Base-by-base conservation (phyloP, 768 basidiomycete species). In the Rhodocollybia butyracea region DNA sequence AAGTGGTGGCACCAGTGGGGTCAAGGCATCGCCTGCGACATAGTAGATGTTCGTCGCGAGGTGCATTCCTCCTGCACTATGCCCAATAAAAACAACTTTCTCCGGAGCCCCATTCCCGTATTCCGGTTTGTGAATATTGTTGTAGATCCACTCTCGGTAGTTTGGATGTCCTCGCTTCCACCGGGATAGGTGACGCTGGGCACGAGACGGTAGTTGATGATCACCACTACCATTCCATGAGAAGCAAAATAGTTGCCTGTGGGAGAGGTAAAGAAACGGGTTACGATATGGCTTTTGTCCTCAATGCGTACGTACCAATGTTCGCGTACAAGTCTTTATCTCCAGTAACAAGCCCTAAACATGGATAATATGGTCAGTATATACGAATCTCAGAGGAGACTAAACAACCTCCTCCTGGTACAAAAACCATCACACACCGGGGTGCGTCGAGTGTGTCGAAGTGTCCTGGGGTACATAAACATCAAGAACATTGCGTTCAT, bases 141-240 rank as follows among this genome's bases (percentile, higher is more conserved):
- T n/a, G 34, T 50, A 50, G 8, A 50, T 34, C 48, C 48, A 50
- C 15, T 50, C 48, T 26, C 48, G 32, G 32, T 22, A 31, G 38
- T 50, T 22, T 50, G 48, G 38, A 50, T 34, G 34, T 50, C 48
- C 17, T 50, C 48, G 12, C 48, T 34, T 34, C 48, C 48, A 1
- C 48, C 48, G 17, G 48, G 48, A 39, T 50, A 50, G 17, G 34
- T 38, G 13, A 50, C 48, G 34, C 32, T 17, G 8, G 48, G 48
- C 3, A 50, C 48, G 21, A 50, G 32, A 26, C 48, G 48, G 32
- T 50, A 50, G 22, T 38, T 50, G 34, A 34, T 50, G 15, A 50
- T 22, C 2, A 50, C 48, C 6, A 34, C 22, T 21, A 50, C 13
- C 8, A 36, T 36, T 11, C 48, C 48, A 24, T 50, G 34, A 24